Percentiles rank a stretch among this genome's conserved stretches.
Evolutionary conservation across 345 rosid species (phyloP).

Genomic region (Atalantia buxifolia): DNA sequence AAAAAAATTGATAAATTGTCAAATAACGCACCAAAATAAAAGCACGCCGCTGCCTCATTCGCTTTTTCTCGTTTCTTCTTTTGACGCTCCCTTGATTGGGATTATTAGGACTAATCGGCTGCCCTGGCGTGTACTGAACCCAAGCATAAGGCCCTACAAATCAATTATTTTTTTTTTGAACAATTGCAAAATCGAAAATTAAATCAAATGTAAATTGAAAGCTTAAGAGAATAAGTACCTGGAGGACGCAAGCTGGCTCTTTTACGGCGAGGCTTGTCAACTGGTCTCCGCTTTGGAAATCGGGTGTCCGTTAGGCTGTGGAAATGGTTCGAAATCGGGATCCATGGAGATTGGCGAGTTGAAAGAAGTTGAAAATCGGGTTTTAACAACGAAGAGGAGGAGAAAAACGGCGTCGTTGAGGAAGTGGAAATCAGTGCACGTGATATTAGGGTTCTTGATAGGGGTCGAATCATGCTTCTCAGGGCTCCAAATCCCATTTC

Average conservation of each 20-base stretch:
- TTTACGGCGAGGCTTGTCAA: conserved; percentile 68
- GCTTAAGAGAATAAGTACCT: conserved; percentile 29
- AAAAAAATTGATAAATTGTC: no score
- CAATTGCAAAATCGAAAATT: background rate
- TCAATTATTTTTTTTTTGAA: background rate
- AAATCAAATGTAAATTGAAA: background rate
- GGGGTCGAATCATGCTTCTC: conserved; percentile 44
- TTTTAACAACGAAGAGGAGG: conserved; percentile 18
- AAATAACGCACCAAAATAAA: conserved; percentile 54
- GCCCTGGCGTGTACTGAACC: conserved; percentile 67
- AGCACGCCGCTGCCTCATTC: conserved; percentile 60
- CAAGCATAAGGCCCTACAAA: conserved; percentile 84
- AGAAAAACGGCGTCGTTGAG: conserved; percentile 20
- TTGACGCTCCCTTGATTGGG: conserved; percentile 83
- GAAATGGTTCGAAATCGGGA: conserved; percentile 28
- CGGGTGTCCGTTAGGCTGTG: conserved; percentile 69
- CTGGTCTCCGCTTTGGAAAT: conserved; percentile 77
- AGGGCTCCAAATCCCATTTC: conserved; percentile 51
- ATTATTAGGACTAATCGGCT: conserved; percentile 69
- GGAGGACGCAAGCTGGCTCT: conserved; percentile 69
- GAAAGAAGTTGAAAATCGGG: conserved; percentile 23
- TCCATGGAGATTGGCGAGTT: conserved; percentile 35
- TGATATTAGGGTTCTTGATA: conserved; percentile 43
- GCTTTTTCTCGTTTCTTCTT: conserved; percentile 81
- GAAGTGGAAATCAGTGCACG: conserved; percentile 21